Evolutionary conservation across 305 asterid genomes (phyloP).

Genomic region (Solanum aculeatissimum): DNA sequence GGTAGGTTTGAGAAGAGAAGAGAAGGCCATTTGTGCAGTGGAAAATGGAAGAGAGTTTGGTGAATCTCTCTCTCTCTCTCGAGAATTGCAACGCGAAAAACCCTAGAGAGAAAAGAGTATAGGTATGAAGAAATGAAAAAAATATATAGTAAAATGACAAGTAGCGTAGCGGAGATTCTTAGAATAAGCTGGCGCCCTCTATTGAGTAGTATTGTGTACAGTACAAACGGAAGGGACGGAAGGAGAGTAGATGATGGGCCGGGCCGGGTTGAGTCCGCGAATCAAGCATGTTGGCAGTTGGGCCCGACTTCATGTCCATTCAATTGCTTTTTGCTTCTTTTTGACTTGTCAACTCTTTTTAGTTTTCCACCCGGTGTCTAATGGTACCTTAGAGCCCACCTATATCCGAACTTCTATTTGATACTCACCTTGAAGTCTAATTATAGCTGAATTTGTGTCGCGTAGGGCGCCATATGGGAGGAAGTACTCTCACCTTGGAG

Average conservation of each 20-base stretch:
- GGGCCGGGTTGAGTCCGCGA: background rate
- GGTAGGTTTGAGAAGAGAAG: conserved; percentile 11
- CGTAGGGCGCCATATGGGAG: too few relatives aligned
- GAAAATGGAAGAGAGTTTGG: background rate
- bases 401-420: too few relatives aligned
- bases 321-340: background rate
- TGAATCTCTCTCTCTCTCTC: background rate
- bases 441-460: too few relatives aligned
- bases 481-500: too few relatives aligned
- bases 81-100: background rate
- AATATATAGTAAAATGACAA: background rate
- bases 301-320: background rate
- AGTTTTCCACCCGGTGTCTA: too few relatives aligned
- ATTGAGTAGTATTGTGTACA: background rate
- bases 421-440: too few relatives aligned
- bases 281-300: background rate
- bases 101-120: background rate
- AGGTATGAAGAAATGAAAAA: background rate
- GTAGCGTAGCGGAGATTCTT: background rate
- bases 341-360: too few relatives aligned
- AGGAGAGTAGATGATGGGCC: background rate
- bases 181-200: background rate
- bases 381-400: too few relatives aligned
- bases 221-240: background rate
- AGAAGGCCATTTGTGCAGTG: background rate